Evolutionary conservation across 2,329 filamentous ascomycete genomes (phyloP), one percentile per base, ranked within the genome.

Genomic region (Sordariomycetes sp.): DNA sequence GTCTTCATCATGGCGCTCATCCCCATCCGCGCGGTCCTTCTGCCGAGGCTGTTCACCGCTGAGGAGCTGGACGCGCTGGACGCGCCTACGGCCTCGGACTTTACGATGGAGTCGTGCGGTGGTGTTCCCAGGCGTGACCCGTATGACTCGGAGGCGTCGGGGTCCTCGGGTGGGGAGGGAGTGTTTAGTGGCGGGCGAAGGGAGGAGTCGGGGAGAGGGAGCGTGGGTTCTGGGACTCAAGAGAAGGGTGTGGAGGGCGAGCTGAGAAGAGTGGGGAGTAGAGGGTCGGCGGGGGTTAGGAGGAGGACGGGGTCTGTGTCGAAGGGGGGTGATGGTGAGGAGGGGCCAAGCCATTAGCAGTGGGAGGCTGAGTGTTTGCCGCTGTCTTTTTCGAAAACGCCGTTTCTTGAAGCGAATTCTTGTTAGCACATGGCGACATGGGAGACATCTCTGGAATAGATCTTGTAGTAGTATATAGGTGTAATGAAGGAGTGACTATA

Each of bases 51-150:
- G 66, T 85, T 90, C 62, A 75, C 73, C 0, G 65, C 70, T 0
- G 76, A 80, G 52, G 87, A 90, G 68, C 71, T 90, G 25, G 70
- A 70, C 0, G 66, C 77, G 8, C 70, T 91, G 24, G 88, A 92
- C 65, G 85, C 73, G n/a, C 85, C 87, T 0, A 90, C 88, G 0
- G 87, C 88, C 1, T 87, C 84, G 58, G 76, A 80, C 10, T 89
- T 89, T 59, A 89, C 82, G 0, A 89, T 90, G 84, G 85, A 89
- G 68, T 85, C 83, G 59, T 84, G 86, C 6, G 85, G 86, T 13
- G 86, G 85, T 0, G 72, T 74, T 17, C 82, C 82, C 66, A 81
- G 78, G 0, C 69, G 70, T 39, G 68, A 54, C 10, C 62, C 60
- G 2, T 63, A 63, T 6, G 64, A 58, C 54, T 54, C 57, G 10